Base-by-base conservation (phyloP, 768 basidiomycete species). In the Kwoniella sp. region DNA sequence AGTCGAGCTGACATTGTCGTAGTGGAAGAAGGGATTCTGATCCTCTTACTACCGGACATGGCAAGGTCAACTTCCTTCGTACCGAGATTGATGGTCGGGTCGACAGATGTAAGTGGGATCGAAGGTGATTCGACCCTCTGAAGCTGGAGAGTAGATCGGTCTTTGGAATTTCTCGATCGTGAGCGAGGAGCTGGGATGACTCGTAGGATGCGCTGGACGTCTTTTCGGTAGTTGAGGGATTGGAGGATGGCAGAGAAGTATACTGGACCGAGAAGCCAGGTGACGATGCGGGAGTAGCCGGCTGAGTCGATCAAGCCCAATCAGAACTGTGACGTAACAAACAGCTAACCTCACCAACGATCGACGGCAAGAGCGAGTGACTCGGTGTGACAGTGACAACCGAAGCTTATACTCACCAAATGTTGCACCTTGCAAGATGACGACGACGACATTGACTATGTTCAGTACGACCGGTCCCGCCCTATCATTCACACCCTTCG, bases 331-430 rank as follows among this genome's bases (percentile, higher is more conserved):
- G 48, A 24, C 8, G 5, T 49, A 8, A 17, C 22, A 6, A 5
- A 47, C 46, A n/a, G n/a, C n/a, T n/a, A n/a, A n/a, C n/a, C n/a
- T n/a, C n/a, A n/a, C n/a, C n/a, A n/a, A n/a, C n/a, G n/a, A n/a
- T n/a, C n/a, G n/a, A n/a, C n/a, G n/a, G n/a, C 33, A 13, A 33
- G 33, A 33, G 33, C 33, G 33, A n/a, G n/a, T n/a, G n/a, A n/a
- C n/a, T n/a, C n/a, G n/a, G n/a, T n/a, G n/a, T n/a, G n/a, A n/a
- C n/a, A n/a, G n/a, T n/a, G n/a, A n/a, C n/a, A n/a, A n/a, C n/a
- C n/a, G n/a, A n/a, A n/a, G n/a, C n/a, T n/a, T n/a, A n/a, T 2
- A 58, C 62, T 64, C 37, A 64, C 62, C 62, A 25, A 64, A 64
- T 1, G 62, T 64, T 4, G 62, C 62, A 17, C 62, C 62, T 58